A percentile compares a stretch with the other conserved stretches of the same genome.
These are phyloP conservation scores for Vickermania spadyakhi DNA, from an alignment of 208 protist genomes.

Conservation along the genomic window DNA sequence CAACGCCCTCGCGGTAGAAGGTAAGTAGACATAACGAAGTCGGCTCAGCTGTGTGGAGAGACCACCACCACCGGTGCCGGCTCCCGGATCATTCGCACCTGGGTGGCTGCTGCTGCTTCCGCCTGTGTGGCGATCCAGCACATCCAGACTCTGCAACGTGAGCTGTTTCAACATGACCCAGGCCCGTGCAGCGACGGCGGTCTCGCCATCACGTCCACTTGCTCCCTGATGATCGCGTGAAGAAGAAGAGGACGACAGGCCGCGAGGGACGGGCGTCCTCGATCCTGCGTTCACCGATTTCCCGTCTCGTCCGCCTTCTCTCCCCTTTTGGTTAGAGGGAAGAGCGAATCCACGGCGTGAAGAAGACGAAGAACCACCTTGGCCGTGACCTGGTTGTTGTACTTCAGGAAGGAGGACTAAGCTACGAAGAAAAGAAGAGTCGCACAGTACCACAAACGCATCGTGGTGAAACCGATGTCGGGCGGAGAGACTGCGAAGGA, in stretches of 20 bases:
- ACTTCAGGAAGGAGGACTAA: too few species aligned
- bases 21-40: not conserved
- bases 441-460: conserved; percentile 49
- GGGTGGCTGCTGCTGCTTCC: not conserved
- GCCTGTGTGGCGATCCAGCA: not conserved
- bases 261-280: too few species aligned
- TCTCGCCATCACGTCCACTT: too few species aligned
- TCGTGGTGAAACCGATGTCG: conserved; percentile 31
- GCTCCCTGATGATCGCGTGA: too few species aligned
- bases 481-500: conserved; percentile 52
- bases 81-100: not conserved
- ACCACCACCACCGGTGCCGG: not conserved
- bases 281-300: too few species aligned
- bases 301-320: too few species aligned
- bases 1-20: not conserved
- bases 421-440: conserved; percentile 63
- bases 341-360: too few species aligned
- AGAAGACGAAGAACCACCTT: too few species aligned
- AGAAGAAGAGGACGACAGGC: too few species aligned
- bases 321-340: too few species aligned
- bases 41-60: not conserved
- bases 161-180: not conserved
- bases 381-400: too few species aligned
- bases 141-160: not conserved
- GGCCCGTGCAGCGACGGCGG: too few species aligned